These are phyloP conservation scores for Acidiella bohemica DNA, from an alignment of 495 filamentous ascomycete species.

Conservation along the genomic window DNA sequence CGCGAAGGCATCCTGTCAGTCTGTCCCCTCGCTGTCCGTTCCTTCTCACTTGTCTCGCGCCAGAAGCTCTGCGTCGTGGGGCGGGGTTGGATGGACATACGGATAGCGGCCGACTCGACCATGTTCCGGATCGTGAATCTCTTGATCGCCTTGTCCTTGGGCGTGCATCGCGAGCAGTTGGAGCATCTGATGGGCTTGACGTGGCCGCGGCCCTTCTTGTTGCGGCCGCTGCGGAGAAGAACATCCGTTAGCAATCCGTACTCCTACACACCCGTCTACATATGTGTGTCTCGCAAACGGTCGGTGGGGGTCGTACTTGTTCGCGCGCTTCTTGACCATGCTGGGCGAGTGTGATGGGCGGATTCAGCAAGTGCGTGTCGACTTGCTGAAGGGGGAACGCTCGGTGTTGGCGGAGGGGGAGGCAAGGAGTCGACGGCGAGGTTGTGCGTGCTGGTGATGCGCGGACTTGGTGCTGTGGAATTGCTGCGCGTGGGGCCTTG, in stretches of 20 bases:
- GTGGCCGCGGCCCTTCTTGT: slow-evolving; percentile 99
- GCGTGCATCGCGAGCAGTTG: slow-evolving; percentile 99
- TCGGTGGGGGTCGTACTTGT: no score
- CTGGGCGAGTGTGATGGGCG: slow-evolving; percentile 39
- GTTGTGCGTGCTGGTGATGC: background rate
- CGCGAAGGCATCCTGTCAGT: background rate
- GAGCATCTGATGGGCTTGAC: slow-evolving; percentile 99
- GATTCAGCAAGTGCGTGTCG: slow-evolving; percentile 11
- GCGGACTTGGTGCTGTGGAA: no score
- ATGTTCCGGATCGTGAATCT: slow-evolving; percentile 99
- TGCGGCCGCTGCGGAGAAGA: slow-evolving; percentile 62
- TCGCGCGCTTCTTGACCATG: slow-evolving; percentile 99
- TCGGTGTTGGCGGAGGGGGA: background rate
- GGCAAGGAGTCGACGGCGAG: background rate
- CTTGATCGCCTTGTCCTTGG: slow-evolving; percentile 99
- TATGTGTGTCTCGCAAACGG: no score
- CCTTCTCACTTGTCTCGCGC: background rate
- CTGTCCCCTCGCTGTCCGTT: background rate
- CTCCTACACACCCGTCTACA: no score
- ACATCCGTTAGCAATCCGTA: slow-evolving; percentile 12
- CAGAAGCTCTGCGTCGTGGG: no score
- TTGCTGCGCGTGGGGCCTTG: no score
- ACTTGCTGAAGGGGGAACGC: slow-evolving; percentile 6
- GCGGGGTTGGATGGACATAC: slow-evolving; percentile 55
- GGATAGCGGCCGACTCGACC: slow-evolving; percentile 98